A percentile compares a stretch with the other conserved stretches of the same genome.
Evolutionary conservation across 1,139 yeast species (phyloP).

Genomic region (Geotrichum histeridarum): DNA sequence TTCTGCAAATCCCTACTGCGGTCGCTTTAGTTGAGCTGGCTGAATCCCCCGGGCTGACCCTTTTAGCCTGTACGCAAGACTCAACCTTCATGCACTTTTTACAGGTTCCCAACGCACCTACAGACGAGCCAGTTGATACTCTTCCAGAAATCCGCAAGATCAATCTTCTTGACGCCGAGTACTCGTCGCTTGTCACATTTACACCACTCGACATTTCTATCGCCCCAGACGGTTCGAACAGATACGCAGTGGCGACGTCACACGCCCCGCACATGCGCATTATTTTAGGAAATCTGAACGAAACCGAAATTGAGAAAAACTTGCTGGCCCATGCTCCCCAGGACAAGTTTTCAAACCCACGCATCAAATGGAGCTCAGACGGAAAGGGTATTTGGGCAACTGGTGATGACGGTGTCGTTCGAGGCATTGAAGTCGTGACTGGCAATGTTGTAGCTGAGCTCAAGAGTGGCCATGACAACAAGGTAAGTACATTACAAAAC

Average conservation of each 20-base stretch:
- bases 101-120: background rate
- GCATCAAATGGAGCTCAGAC: slow-evolving; percentile 13
- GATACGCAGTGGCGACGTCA: slow-evolving; percentile 16
- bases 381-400: slow-evolving; percentile 55
- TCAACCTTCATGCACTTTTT: slow-evolving; percentile 15
- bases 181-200: slow-evolving; percentile 13
- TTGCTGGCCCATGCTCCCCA: slow-evolving; percentile 17
- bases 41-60: background rate
- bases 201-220: slow-evolving; percentile 15
- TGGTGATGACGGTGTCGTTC: slow-evolving; percentile 63
- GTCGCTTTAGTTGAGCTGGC: slow-evolving; percentile 8
- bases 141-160: slow-evolving; percentile 7
- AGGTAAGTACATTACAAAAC: slow-evolving; percentile 2
- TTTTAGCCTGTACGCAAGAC: slow-evolving; percentile 16
- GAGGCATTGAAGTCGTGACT: slow-evolving; percentile 39
- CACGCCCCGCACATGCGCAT: slow-evolving; percentile 16
- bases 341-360: slow-evolving; percentile 14
- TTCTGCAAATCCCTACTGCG: slow-evolving; percentile 17
- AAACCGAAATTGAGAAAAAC: slow-evolving; percentile 3
- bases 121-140: background rate
- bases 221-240: slow-evolving; percentile 6
- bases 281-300: slow-evolving; percentile 9
- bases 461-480: slow-evolving; percentile 4
- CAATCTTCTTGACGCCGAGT: slow-evolving; percentile 14
- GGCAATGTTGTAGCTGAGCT: slow-evolving; percentile 26